Evolutionary conservation across 345 rosid species (phyloP), one percentile per base, ranked within the genome.

Genomic region (Camelina neglecta): DNA sequence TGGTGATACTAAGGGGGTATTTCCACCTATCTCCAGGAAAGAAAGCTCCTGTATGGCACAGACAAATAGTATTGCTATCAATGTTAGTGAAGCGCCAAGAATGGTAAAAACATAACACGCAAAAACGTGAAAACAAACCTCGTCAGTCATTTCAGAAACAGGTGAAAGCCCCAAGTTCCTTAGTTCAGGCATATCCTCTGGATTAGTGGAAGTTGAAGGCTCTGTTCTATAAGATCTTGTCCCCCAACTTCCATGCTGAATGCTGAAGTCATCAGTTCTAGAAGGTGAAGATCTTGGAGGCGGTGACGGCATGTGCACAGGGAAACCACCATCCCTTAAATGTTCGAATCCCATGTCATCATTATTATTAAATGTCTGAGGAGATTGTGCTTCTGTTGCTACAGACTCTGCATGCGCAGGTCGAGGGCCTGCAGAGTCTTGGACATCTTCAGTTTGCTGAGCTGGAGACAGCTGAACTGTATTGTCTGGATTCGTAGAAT

Each of bases 21-120:
- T 69, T 64, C 48, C 55, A 18, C 87, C 91, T 44, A 83, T 84
- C 67, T 89, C 97, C 72, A 90, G 83, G 73, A 92, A 92, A 80
- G 26, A 58, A 76, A 90, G 96, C 38, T 87, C 97, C 99, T 92
- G 65, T 80, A 73, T 47, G 48, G 6, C 67, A 58, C 67, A 49
- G 0, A 11, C 18, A 60, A 59, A 67, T 31, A 50, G 42, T 35
- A 16, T 75, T 50, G 9, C 21, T 47, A 29, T 38, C 61, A 65
- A 13, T 39, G 49, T 68, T 44, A 73, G 20, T 36, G 24, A 73
- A 42, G 20, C 38, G 50, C 44, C 31, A 59, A 18, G 56, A 50
- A 24, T 20, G 61, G 35, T 75, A 56, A 47, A 23, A 9, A 18
- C 20, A 51, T 61, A 66, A 73, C 6, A 68, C 18, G 44, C 4